A percentile compares a stretch with the other conserved stretches of the same genome.
Conservation (phyloP, 768 basidiomycete species). For the Lyophyllum semitale region DNA sequence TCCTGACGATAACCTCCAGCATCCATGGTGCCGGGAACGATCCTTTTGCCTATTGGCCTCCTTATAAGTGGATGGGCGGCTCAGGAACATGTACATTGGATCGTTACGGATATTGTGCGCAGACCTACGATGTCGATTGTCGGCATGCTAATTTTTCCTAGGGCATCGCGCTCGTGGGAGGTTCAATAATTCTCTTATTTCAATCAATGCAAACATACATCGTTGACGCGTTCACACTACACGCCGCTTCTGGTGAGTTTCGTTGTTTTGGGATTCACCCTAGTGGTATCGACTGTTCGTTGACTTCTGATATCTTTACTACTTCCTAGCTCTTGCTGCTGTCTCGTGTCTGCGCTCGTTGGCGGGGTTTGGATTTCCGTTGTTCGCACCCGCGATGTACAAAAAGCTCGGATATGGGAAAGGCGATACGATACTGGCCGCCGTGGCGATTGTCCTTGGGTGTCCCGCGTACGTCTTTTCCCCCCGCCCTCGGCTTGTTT, state of each 20-base stretch:
- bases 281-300: not conserved
- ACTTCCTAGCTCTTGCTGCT: constrained; percentile 57
- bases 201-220: constrained; percentile 68
- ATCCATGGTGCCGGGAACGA: constrained; percentile 56
- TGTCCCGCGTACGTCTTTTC: constrained; percentile 54
- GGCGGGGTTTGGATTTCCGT: constrained; percentile 74
- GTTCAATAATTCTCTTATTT: constrained; percentile 59
- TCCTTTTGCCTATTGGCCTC: constrained; percentile 66
- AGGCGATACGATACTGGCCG: constrained; percentile 67
- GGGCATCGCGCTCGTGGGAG: constrained; percentile 61
- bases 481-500: not conserved
- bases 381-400: constrained; percentile 78
- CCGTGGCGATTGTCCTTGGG: constrained; percentile 56
- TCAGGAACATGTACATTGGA: constrained; percentile 62
- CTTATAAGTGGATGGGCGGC: constrained; percentile 75
- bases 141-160: constrained; percentile 22
- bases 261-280: not conserved
- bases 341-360: constrained; percentile 63
- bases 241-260: constrained; percentile 64
- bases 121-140: not conserved
- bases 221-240: constrained; percentile 64
- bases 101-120: constrained; percentile 66
- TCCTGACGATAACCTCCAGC: constrained; percentile 33
- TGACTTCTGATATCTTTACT: not conserved
- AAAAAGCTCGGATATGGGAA: constrained; percentile 66